Evolutionary conservation across 2,329 filamentous ascomycete species (phyloP), one percentile per base, ranked within the genome.

Genomic region (Conoideocrella luteorostrata): DNA sequence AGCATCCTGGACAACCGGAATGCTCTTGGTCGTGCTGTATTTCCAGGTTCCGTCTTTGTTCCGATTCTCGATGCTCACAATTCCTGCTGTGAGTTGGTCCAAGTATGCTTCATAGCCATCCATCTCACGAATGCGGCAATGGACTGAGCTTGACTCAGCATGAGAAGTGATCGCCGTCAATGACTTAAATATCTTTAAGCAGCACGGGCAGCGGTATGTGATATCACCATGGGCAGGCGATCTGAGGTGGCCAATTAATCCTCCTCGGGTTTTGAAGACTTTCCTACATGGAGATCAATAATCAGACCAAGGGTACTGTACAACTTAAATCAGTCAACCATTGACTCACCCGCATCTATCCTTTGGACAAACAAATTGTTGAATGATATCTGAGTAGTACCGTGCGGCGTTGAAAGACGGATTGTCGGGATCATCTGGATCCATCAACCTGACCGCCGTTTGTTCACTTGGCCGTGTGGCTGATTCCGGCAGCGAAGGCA

Each of bases 291-390:
- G 4, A 3, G 11, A 49, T 42, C 35, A 26, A 23, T 5, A 5
- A 17, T 20, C 10, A 17, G 17, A 26, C 17, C 15, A 11, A 13
- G 12, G 26, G 43, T 21, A 23, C 22, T n/a, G 23, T 2, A 2
- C 23, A 28, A n/a, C 24, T 17, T 30, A 9, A 24, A 13, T 3
- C 15, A 10, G n/a, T 17, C 7, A 4, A 11, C 7, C 15, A 5
- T n/a, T 3, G 4, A 59, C 67, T 65, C 64, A 77, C 69, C 63
- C 60, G 69, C 80, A 84, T 3, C 57, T 51, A 1, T 51, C 49
- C 44, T 74, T 69, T 0, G 79, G 80, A 43, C 80, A 84, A 43
- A 59, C 64, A 61, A 69, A 84, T 39, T 62, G 66, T 36, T 62
- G 56, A 2, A 66, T 61, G 23, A 68, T 57, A 0, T 58, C 41